Percentiles rank a stretch among this genome's conserved stretches.
Evolutionary conservation across 2,329 filamentous ascomycete genomes (phyloP).

Genomic region (Phoma sp.): DNA sequence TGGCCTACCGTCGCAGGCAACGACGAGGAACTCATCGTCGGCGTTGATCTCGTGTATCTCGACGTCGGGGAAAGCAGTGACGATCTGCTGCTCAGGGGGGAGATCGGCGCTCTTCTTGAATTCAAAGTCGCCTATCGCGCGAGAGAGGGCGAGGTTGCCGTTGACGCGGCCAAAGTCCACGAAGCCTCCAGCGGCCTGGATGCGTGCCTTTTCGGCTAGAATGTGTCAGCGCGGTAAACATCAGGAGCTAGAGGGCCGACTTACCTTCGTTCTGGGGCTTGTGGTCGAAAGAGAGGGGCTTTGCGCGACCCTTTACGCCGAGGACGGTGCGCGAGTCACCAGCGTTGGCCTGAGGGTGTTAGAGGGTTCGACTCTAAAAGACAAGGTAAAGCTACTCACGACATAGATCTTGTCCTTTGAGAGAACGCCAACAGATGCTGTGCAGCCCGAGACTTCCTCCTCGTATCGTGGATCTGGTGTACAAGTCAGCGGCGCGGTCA

Average conservation of each 20-base stretch:
- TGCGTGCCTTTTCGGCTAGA: slow-evolving; percentile 90
- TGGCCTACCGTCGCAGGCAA: slow-evolving; percentile 52
- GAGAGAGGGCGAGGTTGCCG: slow-evolving; percentile 93
- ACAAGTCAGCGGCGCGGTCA: slow-evolving; percentile 36
- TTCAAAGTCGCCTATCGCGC: slow-evolving; percentile 98
- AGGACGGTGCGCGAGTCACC: slow-evolving; percentile 95
- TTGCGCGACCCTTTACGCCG: slow-evolving; percentile 95
- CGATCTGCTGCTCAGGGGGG: slow-evolving; percentile 97
- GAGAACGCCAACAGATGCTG: slow-evolving; percentile 88
- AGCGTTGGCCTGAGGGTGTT: slow-evolving; percentile 77
- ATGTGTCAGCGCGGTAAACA: slow-evolving; percentile 21
- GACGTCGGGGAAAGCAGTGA: slow-evolving; percentile 95
- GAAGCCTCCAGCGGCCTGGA: slow-evolving; percentile 93
- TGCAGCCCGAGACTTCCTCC: slow-evolving; percentile 97
- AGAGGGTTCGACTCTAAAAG: slow-evolving; percentile 10
- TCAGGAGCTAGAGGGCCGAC: slow-evolving; percentile 14
- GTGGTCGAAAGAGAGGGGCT: slow-evolving; percentile 98
- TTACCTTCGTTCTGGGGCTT: slow-evolving; percentile 97
- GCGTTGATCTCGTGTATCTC: slow-evolving; percentile 87
- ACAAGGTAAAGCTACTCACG: slow-evolving; percentile 65
- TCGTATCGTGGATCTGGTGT: slow-evolving; percentile 88
- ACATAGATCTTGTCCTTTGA: slow-evolving; percentile 92
- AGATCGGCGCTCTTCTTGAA: slow-evolving; percentile 99
- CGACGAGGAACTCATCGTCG: slow-evolving; percentile 82
- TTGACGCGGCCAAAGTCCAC: slow-evolving; percentile 99